A percentile compares a stretch with the other conserved stretches of the same genome.
These are phyloP conservation scores for Russula earlei DNA, from an alignment of 768 basidiomycete species.

Conservation along the genomic window DNA sequence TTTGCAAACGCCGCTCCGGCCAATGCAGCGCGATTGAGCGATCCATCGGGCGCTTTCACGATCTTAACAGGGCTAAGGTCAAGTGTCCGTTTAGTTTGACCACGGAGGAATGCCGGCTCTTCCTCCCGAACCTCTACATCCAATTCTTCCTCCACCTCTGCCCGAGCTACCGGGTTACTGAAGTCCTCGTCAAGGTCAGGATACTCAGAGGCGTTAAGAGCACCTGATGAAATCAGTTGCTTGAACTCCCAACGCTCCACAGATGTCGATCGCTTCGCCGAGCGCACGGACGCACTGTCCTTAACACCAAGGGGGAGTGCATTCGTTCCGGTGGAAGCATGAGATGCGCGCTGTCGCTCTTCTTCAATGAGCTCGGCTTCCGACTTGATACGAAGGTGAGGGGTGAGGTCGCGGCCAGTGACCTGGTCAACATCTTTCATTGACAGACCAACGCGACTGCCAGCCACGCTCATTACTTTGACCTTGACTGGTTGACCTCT, in stretches of 20 bases:
- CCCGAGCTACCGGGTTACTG: slow-evolving; percentile 61
- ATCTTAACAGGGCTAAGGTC: slow-evolving; percentile 97
- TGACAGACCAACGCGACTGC: slow-evolving; percentile 71
- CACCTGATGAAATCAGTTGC: slow-evolving; percentile 94
- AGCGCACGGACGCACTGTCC: slow-evolving; percentile 49
- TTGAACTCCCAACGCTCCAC: slow-evolving; percentile 99
- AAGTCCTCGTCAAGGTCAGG: slow-evolving; percentile 88
- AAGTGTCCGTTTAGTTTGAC: slow-evolving; percentile 91
- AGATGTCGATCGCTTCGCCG: slow-evolving; percentile 84
- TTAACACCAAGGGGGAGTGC: slow-evolving; percentile 64
- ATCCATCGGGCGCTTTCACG: slow-evolving; percentile 97
- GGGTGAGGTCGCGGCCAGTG: slow-evolving; percentile 85
- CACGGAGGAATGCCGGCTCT: slow-evolving; percentile 90
- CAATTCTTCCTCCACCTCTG: slow-evolving; percentile 91
- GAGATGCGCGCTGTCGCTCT: slow-evolving; percentile 52
- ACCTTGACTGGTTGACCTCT: slow-evolving; percentile 85
- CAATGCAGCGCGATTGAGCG: slow-evolving; percentile 89
- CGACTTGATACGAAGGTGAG: slow-evolving; percentile 88
- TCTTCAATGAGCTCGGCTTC: slow-evolving; percentile 85
- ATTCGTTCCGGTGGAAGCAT: slow-evolving; percentile 74
- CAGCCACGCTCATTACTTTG: slow-evolving; percentile 92
- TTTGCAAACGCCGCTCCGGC: slow-evolving; percentile 90
- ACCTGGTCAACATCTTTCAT: slow-evolving; percentile 98
- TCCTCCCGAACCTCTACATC: slow-evolving; percentile 97
- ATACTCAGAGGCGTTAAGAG: slow-evolving; percentile 85